Percentiles rank a stretch among this genome's conserved stretches.
phyloP scores from a whole-genome alignment of 768 basidiomycete species.

The Rhizopogon sp. region DNA sequence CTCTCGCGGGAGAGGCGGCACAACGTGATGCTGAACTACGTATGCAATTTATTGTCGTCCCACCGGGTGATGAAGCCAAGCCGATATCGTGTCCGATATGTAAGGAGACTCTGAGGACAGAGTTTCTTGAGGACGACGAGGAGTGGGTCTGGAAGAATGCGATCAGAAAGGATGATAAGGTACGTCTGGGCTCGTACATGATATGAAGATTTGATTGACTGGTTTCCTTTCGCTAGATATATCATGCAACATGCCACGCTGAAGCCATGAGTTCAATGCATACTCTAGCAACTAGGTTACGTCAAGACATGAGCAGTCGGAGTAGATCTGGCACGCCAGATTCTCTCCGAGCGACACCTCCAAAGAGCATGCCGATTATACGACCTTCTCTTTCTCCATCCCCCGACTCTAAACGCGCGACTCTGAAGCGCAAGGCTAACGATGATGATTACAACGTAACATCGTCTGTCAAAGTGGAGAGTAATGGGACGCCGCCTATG shows the following conservation, averaged over 20 bases:
- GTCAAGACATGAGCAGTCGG: constrained; percentile 50
- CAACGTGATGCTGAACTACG: constrained; percentile 74
- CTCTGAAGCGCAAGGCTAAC: constrained; percentile 76
- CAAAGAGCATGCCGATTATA: constrained; percentile 22
- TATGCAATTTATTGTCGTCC: constrained; percentile 80
- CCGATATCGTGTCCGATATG: constrained; percentile 89
- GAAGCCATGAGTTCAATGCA: constrained; percentile 66
- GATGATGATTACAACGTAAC: constrained; percentile 33
- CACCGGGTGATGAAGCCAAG: constrained; percentile 84
- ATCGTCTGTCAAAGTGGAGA: constrained; percentile 27
- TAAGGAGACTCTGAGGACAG: constrained; percentile 88
- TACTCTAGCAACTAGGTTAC: constrained; percentile 63
- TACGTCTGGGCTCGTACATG: constrained; percentile 31
- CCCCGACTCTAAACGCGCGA: constrained; percentile 43
- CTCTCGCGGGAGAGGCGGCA: constrained; percentile 57
- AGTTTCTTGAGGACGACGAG: constrained; percentile 93
- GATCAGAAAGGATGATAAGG: constrained; percentile 75
- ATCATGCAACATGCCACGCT: constrained; percentile 91
- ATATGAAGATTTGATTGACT: neutral
- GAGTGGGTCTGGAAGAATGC: constrained; percentile 99
- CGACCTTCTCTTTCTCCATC: constrained; percentile 43
- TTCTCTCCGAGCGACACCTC: constrained; percentile 33
- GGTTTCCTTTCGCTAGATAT: constrained; percentile 52
- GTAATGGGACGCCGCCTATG: constrained; percentile 52
- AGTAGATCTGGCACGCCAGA: constrained; percentile 83